Base-by-base conservation (phyloP, 2,329 filamentous ascomycete species). In the Paraconiothyrium sp. region DNA sequence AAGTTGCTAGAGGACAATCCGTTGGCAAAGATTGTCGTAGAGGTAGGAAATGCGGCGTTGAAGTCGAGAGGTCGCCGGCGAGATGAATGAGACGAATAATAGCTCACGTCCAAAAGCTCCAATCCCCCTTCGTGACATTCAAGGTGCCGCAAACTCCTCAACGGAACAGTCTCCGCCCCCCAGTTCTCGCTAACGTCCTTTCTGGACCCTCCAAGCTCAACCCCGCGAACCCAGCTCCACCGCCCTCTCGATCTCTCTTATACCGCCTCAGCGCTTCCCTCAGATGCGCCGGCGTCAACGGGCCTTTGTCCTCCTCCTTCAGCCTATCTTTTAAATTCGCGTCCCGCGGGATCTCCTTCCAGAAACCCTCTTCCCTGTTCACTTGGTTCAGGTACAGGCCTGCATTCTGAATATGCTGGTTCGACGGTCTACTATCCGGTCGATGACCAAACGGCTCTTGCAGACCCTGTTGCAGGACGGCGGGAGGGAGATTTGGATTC, bases 211-310 rank as follows among this genome's bases (percentile, higher is more conserved):
- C 81, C 60, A 84, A 58, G 72, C 83, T 84, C 71, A 84, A 70
- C 1, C 82, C 83, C 43, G 81, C 80, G 63, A 84, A 83, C 0
- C 83, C 83, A 6, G 83, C 82, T 0, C 86, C 87, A 0, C 88
- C 87, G 37, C 89, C 88, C 70, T 90, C 89, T 4, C 86, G 81
- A 27, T 86, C 82, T 48, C 84, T 76, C 73, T 87, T 90, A 76
- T 92, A 91, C 52, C 91, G 83, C 59, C 90, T 83, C 74, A 90
- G 83, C 5, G 92, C 90, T 76, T 94, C 91, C 22, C 90, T 83
- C 49, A 94, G 77, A 76, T 94, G 91, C 63, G 93, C 91, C 0
- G 92, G 90, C 30, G 89, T 85, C 50, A 94, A 74, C 0, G 91
- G 90, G 4, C 83, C 83, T 58, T 82, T 78, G 64, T 84, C 79